Conservation (phyloP, 139 green algal species). For the Coelastrella sp. region DNA sequence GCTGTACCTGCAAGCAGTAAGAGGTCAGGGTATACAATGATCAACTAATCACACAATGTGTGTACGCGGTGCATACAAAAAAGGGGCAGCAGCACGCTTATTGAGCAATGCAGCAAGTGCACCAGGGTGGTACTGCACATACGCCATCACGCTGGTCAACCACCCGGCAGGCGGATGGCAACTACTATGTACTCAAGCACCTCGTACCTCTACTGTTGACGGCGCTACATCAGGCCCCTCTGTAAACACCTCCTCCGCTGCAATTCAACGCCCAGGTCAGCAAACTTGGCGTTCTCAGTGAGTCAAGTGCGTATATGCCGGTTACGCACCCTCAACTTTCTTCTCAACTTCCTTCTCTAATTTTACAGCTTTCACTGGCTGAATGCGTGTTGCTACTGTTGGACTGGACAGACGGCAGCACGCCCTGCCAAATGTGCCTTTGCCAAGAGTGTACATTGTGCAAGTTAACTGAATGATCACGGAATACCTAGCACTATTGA, state of each 20-base stretch:
- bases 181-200: too few relatives aligned
- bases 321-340: constrained; percentile 41
- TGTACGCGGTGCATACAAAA: background rate
- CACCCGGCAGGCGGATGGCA: too few relatives aligned
- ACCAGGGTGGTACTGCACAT: background rate
- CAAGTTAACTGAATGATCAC: too few relatives aligned
- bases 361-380: constrained; percentile 35
- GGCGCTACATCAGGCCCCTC: constrained; percentile 54
- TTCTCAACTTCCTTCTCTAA: constrained; percentile 47
- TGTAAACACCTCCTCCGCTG: constrained; percentile 54
- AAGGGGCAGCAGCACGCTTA: background rate
- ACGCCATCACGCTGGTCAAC: too few relatives aligned
- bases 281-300: background rate
- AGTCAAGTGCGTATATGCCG: background rate
- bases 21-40: too few relatives aligned
- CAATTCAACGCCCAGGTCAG: background rate
- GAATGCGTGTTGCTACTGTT: constrained; percentile 17
- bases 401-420: constrained; percentile 8
- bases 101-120: background rate
- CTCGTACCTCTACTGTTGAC: constrained; percentile 58
- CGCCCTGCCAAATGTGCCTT: background rate
- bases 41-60: background rate
- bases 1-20: constrained; percentile 77
- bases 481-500: too few relatives aligned
- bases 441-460: background rate